Evolutionary conservation across 768 basidiomycete species (phyloP).

Genomic region (Psilocybe cyanescens): DNA sequence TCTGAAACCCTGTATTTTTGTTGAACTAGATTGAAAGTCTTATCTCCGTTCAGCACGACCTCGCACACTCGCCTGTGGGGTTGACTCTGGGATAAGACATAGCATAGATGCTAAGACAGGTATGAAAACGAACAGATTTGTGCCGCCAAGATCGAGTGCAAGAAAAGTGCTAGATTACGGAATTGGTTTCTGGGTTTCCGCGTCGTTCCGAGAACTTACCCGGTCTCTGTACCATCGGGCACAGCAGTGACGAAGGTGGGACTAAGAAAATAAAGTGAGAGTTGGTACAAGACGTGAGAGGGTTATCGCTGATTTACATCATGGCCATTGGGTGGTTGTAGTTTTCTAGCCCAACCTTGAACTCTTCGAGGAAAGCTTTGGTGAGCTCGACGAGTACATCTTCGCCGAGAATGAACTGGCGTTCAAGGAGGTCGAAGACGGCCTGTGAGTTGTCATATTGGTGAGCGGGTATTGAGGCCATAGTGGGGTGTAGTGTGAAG

Average conservation of each 20-base stretch:
- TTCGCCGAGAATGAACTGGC: conserved; percentile 70
- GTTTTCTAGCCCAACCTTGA: conserved; percentile 68
- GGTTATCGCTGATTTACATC: conserved; percentile 62
- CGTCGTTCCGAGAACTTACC: conserved; percentile 47
- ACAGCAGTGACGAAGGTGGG: conserved; percentile 96
- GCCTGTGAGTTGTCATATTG: conserved; percentile 46
- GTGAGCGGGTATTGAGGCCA: conserved; percentile 48
- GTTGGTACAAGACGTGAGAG: background rate
- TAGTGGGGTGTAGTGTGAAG: conserved; percentile 28
- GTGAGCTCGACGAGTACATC: conserved; percentile 72
- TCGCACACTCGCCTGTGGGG: conserved; percentile 86
- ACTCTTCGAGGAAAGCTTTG: conserved; percentile 79
- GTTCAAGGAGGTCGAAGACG: conserved; percentile 67
- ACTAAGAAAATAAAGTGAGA: conserved; percentile 40
- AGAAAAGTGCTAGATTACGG: conserved; percentile 79
- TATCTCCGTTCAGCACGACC: conserved; percentile 87
- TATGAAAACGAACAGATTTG: conserved; percentile 77
- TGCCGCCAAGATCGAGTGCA: conserved; percentile 95
- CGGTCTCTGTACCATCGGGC: conserved; percentile 91
- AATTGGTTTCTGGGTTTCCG: conserved; percentile 8
- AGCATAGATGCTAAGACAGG: background rate
- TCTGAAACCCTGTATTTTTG: conserved; percentile 98
- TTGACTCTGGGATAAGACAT: conserved; percentile 4
- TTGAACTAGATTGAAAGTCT: conserved; percentile 88
- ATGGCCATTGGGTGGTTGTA: conserved; percentile 90